These are phyloP conservation scores for Paxillus rubicundulus DNA, from an alignment of 768 basidiomycete genomes.

Conservation along the genomic window DNA sequence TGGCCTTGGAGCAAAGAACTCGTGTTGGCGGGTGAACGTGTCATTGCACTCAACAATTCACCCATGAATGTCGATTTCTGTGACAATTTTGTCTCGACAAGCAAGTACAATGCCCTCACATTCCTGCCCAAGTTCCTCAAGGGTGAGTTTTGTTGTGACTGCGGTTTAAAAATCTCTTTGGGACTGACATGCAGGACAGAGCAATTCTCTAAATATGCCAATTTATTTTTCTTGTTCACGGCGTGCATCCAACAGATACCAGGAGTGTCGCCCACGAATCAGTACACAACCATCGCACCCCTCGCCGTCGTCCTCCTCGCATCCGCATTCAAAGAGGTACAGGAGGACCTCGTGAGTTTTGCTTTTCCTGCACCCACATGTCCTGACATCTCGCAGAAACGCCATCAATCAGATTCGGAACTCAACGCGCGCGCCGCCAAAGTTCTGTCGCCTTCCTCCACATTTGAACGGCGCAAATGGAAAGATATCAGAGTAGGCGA, in stretches of 20 bases:
- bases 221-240: slow-evolving; percentile 97
- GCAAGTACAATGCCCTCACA: slow-evolving; percentile 87
- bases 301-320: slow-evolving; percentile 85
- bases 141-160: slow-evolving; percentile 50
- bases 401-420: slow-evolving; percentile 91
- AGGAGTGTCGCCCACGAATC: slow-evolving; percentile 93
- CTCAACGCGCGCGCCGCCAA: slow-evolving; percentile 83
- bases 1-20: slow-evolving; percentile 84
- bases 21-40: slow-evolving; percentile 66
- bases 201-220: slow-evolving; percentile 98
- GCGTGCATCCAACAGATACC: slow-evolving; percentile 98
- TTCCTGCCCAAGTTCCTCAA: slow-evolving; percentile 92
- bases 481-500: slow-evolving; percentile 89
- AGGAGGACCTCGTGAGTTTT: slow-evolving; percentile 74
- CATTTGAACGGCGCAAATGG: slow-evolving; percentile 81
- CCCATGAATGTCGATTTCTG: slow-evolving; percentile 62
- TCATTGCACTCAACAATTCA: slow-evolving; percentile 80
- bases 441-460: slow-evolving; percentile 59
- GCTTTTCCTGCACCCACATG: neutral
- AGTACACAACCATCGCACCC: slow-evolving; percentile 92
- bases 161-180: too few relatives aligned
- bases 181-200: slow-evolving; percentile 46
- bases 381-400: slow-evolving; percentile 60
- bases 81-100: slow-evolving; percentile 87
- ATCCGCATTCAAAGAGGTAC: slow-evolving; percentile 92